Base-by-base conservation (phyloP, 2,329 filamentous ascomycete species). In the Pezicula radicicola region DNA sequence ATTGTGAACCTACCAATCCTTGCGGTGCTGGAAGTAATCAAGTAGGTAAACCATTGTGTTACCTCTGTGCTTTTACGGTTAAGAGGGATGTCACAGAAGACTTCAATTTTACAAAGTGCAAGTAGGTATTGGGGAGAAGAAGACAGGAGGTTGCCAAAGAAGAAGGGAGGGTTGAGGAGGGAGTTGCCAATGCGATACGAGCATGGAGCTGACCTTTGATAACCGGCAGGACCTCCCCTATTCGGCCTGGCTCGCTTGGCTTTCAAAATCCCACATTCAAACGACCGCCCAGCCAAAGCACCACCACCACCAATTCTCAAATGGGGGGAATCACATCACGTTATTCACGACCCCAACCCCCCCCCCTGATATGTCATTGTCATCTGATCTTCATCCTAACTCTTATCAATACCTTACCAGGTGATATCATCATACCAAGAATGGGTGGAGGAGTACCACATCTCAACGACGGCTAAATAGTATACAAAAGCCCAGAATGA, bases 1-100 rank as follows among this genome's bases (percentile, higher is more conserved):
- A 18, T 2, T 35, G 27, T 43, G 41, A 33, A 46, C 61, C 54
- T 59, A 66, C 66, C 64, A 66, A 55, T 68, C 66, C 41, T 58
- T 57, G 15, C 57, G 55, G 54, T 67, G 66, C 49, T 66, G 63
- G 51, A 67, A 63, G 52, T 66, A 67, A 54, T 67, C 65, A 6
- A 65, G 51, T 48, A 63, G 33, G 50, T 59, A 67, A 4, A 66
- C 63, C 65, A 68, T 68, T 5, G 13, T 45, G 16, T 55, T 61
- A 58, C 54, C n/a, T 48, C 46, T 43, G 28, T 12, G 15, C 30
- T 16, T 27, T 50, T 44, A 13, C 21, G 33, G 18, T 15, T 43
- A 12, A 16, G 16, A 28, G 21, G 7, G 10, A 40, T 44, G 7
- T 10, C 43, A 30, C 7, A 13, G 7, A 7, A 25, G 25, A 25